phyloP scores from a whole-genome alignment of 1,284 basidiomycete genomes.

The Serendipita sp. region DNA sequence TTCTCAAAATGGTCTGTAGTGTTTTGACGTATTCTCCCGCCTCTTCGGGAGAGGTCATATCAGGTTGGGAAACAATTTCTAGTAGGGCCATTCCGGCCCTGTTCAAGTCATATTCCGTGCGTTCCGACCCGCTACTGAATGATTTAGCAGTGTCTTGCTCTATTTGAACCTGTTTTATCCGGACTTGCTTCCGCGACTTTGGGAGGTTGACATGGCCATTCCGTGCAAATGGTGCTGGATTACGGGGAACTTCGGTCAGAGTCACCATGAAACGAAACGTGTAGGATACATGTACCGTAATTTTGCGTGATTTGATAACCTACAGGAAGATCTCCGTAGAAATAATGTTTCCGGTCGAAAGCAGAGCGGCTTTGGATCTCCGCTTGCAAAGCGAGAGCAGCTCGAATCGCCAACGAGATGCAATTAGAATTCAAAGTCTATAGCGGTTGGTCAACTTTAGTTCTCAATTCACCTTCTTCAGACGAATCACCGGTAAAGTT shows the following conservation, averaged over 20 bases:
- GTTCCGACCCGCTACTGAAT: slow-evolving; percentile 38
- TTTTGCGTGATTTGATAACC: slow-evolving; percentile 98
- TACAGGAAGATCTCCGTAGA: slow-evolving; percentile 86
- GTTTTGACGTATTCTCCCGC: slow-evolving; percentile 80
- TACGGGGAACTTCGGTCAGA: background rate
- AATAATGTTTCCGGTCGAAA: slow-evolving; percentile 97
- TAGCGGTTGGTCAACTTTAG: background rate
- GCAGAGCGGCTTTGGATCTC: slow-evolving; percentile 58
- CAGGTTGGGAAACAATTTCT: slow-evolving; percentile 93
- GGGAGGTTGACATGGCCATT: slow-evolving; percentile 48
- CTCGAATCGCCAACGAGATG: slow-evolving; percentile 67
- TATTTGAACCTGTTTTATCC: slow-evolving; percentile 88
- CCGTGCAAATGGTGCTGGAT: slow-evolving; percentile 62
- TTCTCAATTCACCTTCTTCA: background rate
- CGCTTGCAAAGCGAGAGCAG: slow-evolving; percentile 70
- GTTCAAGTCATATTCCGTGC: slow-evolving; percentile 74
- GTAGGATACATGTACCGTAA: slow-evolving; percentile 42
- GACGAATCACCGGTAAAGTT: slow-evolving; percentile 62
- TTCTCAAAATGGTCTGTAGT: slow-evolving; percentile 69
- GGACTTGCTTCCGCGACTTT: slow-evolving; percentile 35
- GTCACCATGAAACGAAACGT: background rate
- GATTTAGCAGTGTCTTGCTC: slow-evolving; percentile 99
- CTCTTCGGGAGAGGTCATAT: slow-evolving; percentile 83
- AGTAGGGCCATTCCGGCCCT: slow-evolving; percentile 81
- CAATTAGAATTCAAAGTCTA: slow-evolving; percentile 70